Evolutionary conservation across 116 monocot genomes (phyloP), one percentile per base, ranked within the genome.

Genomic region (Posidonia oceanica): DNA sequence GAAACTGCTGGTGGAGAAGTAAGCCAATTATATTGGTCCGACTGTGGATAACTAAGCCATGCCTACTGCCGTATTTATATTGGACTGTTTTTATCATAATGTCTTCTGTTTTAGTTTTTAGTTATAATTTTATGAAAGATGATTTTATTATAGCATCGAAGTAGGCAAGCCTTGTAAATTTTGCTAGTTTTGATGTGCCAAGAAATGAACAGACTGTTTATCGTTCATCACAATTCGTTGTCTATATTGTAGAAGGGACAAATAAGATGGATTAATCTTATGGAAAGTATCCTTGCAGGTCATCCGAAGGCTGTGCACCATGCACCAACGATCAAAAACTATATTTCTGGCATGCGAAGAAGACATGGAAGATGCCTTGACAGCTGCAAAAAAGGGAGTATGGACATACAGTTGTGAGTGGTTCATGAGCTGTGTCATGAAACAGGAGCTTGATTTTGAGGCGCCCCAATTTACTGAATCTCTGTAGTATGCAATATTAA

Each of bases 361-460:
- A 71, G 93, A 93, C 68, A 83, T 86, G 80, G 76, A 75, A 59
- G 80, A 84, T 44, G 88, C 86, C 36, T 57, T 93, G 69, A 74
- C 54, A 57, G 93, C 93, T 12, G 81, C 86, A 38, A 88, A 80
- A 51, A 75, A 72, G 20, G 88, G 93, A 2, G 54, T 84, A 3
- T 59, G 76, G 73, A 84, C 86, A 13, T 88, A 80, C 54, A 77
- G 71, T 63, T 81, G 80, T 59, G 93, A 93, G 3, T 93, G 93
- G 93, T 76, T 93, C 44, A 86, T 93, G 82, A 82, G 42, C 67
- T 88, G 88, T 71, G 75, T 93, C 61, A 93, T 93, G 93, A 88
- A 73, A 62, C 93, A 93, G 42, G 80, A 88, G 22, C 84, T 93
- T 59, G 86, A 93, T 69, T 67, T 93, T 16, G 82, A 81, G 14